Evolutionary conservation across 1,284 basidiomycete species (phyloP), one percentile per base, ranked within the genome.

Genomic region (Tetrapyrgos nigripes): DNA sequence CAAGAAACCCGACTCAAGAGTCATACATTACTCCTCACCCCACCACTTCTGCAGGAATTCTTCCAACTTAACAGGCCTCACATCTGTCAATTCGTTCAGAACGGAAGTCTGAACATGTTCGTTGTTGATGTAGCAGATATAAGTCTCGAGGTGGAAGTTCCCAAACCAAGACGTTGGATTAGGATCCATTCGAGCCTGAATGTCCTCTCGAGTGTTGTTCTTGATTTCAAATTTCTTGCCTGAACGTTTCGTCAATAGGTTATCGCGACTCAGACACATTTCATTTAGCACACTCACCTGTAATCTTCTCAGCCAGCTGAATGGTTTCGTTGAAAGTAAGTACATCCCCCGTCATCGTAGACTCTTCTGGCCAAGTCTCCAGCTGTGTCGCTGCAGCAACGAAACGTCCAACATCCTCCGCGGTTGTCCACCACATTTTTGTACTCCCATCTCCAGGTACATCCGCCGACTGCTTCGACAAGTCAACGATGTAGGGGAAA

Each of bases 331-430:
- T 60, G 9, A 53, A 24, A 2, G 29, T 60, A 2, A 31, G 6
- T 19, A n/a, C 23, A 19, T 56, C 50, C 11, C 58, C 50, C n/a
- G 31, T 46, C 54, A 60, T 56, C 3, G 47, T 27, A 33, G 28
- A 31, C 8, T 53, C n/a, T 28, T 60, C 58, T 8, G 43, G 31
- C 58, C 58, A 60, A 3, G 2, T 33, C 19, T 52, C 45, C 50
- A 60, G 33, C 37, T 56, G 54, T 6, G 58, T 60, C 14, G 29
- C 58, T n/a, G 48, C 54, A 28, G 58, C 58, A 9, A 55, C 50
- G 19, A 56, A 60, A 14, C 33, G 24, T 14, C 58, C 58, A 3
- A 50, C 50, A 48, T 60, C 58, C 50, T 60, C 50, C 19, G 54
- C 44, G 14, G 29, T 28, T 17, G 58, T 60, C 10, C 10, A 49